These are phyloP conservation scores for Tephrocybe sp. DNA, from an alignment of 768 basidiomycete species.

Conservation along the genomic window DNA sequence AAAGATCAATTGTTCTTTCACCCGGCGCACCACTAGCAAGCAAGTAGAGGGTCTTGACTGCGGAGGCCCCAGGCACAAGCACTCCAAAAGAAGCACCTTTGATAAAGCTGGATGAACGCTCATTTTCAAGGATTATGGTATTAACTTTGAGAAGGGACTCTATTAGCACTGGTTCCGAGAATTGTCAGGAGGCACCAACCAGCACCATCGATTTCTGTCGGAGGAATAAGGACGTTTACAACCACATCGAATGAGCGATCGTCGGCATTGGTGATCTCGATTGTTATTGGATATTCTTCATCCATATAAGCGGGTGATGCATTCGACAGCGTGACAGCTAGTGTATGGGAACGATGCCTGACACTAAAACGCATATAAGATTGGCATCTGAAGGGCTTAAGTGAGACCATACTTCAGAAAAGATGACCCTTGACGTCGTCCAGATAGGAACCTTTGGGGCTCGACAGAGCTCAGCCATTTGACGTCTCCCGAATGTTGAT, in stretches of 20 bases:
- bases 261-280: slow-evolving; percentile 73
- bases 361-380: slow-evolving; percentile 39
- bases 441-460: slow-evolving; percentile 51
- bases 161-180: not conserved
- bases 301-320: slow-evolving; percentile 72
- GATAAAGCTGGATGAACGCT: slow-evolving; percentile 69
- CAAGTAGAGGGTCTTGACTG: slow-evolving; percentile 62
- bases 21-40: slow-evolving; percentile 60
- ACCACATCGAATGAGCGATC: slow-evolving; percentile 63
- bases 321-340: slow-evolving; percentile 57
- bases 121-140: slow-evolving; percentile 56
- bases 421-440: slow-evolving; percentile 45
- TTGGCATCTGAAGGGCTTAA: not conserved
- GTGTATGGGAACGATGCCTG: slow-evolving; percentile 56
- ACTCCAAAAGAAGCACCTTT: slow-evolving; percentile 69
- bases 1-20: slow-evolving; percentile 76
- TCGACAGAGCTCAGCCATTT: slow-evolving; percentile 60
- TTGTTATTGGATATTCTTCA: slow-evolving; percentile 72
- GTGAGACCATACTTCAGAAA: slow-evolving; percentile 42
- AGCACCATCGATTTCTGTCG: slow-evolving; percentile 70
- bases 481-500: slow-evolving; percentile 29
- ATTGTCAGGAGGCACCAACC: slow-evolving; percentile 38
- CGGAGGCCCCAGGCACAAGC: slow-evolving; percentile 55
- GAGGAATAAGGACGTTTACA: slow-evolving; percentile 78
- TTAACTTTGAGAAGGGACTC: slow-evolving; percentile 41